phyloP scores from a whole-genome alignment of 129 eudicot genomes.

The Lactuca saligna region DNA sequence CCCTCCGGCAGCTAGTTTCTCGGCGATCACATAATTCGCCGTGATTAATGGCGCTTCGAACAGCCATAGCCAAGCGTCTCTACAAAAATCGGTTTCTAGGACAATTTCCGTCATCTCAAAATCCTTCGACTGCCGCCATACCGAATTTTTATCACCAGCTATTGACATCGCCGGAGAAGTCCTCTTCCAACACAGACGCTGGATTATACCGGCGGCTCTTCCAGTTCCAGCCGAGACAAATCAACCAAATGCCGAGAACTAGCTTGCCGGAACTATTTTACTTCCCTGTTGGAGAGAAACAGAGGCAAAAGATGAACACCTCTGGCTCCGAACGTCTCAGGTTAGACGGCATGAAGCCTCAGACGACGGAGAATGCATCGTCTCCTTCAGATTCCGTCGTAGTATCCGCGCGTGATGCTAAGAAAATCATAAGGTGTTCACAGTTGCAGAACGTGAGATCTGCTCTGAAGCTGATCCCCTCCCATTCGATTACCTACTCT shows the following conservation, averaged over 20 bases:
- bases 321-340: conserved; percentile 36
- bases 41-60: conserved; percentile 51
- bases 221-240: conserved; percentile 37
- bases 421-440: conserved; percentile 41
- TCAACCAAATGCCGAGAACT: conserved; percentile 21
- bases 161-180: conserved; percentile 16
- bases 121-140: conserved; percentile 12
- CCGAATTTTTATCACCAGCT: conserved; percentile 27
- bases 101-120: conserved; percentile 3
- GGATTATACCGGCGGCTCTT: conserved; percentile 38
- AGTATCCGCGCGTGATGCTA: conserved; percentile 49
- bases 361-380: conserved; percentile 23
- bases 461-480: conserved; percentile 41
- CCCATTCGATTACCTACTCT: conserved; percentile 41
- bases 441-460: conserved; percentile 58
- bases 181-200: conserved; percentile 5
- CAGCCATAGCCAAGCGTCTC: conserved; percentile 43
- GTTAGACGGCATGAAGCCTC: conserved; percentile 40
- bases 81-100: background rate
- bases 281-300: conserved; percentile 50
- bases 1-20: background rate
- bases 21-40: background rate
- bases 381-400: conserved; percentile 13
- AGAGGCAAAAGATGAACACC: conserved; percentile 44
- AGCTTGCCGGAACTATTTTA: conserved; percentile 33